A percentile compares a stretch with the other conserved stretches of the same genome.
Evolutionary conservation across 1,284 basidiomycete species (phyloP).

Genomic region (Trichosporon sp.): DNA sequence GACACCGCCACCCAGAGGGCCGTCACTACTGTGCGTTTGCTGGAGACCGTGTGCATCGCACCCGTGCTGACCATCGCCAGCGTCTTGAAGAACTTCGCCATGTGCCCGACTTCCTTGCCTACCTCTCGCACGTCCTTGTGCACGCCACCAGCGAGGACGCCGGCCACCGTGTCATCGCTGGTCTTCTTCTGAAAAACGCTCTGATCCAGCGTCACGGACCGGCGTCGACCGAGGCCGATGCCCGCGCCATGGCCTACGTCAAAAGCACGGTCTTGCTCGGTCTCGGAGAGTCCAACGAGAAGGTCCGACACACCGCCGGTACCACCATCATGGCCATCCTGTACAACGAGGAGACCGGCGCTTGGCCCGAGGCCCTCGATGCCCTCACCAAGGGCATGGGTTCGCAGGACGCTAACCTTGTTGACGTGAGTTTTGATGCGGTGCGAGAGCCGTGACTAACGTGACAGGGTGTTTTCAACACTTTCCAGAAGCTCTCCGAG

Average conservation of each 20-base stretch:
- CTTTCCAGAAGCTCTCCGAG: constrained; percentile 92
- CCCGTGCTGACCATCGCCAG: constrained; percentile 50
- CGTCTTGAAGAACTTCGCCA: constrained; percentile 84
- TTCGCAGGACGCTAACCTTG: constrained; percentile 64
- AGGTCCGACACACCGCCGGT: constrained; percentile 86
- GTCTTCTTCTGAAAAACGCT: constrained; percentile 96
- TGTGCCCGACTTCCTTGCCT: constrained; percentile 90
- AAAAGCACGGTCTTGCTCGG: constrained; percentile 76
- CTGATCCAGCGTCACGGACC: constrained; percentile 28
- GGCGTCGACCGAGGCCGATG: constrained; percentile 27
- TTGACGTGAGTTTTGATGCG: constrained; percentile 65
- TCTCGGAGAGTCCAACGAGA: constrained; percentile 69
- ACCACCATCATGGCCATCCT: constrained; percentile 86
- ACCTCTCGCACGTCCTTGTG: constrained; percentile 89
- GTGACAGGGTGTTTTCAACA: constrained; percentile 81
- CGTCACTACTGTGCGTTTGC: constrained; percentile 46
- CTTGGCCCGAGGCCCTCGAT: constrained; percentile 88
- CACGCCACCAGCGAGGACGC: constrained; percentile 64
- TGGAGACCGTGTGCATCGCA: not conserved
- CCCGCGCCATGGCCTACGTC: constrained; percentile 64
- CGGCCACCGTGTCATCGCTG: constrained; percentile 88
- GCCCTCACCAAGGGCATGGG: constrained; percentile 74
- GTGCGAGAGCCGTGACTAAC: not conserved
- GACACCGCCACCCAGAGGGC: constrained; percentile 47
- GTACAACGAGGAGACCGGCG: constrained; percentile 74